phyloP scores from a whole-genome alignment of 139 green algal species.

The Tetradesmus obliquus region DNA sequence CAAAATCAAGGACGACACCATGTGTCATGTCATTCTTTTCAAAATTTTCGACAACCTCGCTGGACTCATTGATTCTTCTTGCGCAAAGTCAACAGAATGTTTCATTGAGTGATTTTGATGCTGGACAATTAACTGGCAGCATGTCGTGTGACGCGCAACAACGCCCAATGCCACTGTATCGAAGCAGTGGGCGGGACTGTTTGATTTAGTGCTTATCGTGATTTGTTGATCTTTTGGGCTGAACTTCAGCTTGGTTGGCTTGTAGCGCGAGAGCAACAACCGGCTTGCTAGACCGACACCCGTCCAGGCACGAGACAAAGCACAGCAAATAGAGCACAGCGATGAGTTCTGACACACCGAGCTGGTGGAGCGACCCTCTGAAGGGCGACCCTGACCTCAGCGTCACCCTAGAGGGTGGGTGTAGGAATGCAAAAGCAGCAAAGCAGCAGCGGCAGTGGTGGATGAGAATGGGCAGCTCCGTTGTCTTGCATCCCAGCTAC shows the following conservation, averaged over 20 bases:
- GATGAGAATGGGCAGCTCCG: too few relatives aligned
- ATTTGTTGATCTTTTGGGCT: background rate
- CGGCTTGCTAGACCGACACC: background rate
- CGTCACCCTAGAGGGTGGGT: background rate
- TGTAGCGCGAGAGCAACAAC: background rate
- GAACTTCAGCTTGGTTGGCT: background rate
- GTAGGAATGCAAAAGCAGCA: background rate
- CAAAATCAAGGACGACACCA: too few relatives aligned
- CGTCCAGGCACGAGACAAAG: background rate
- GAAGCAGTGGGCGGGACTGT: background rate
- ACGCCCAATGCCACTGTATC: background rate
- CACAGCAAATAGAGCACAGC: background rate
- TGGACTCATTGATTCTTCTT: background rate
- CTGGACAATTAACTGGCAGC: background rate
- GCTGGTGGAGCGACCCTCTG: constrained; percentile 21
- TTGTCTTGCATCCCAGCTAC: too few relatives aligned
- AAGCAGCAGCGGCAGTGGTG: background rate
- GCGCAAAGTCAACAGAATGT: background rate
- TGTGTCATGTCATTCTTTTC: too few relatives aligned
- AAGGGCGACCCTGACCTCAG: background rate
- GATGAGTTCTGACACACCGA: constrained; percentile 15
- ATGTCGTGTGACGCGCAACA: background rate
- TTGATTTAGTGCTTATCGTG: background rate
- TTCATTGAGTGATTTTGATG: too few relatives aligned
- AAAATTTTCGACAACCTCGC: background rate